Percentiles rank a stretch among this genome's conserved stretches.
Conservation (phyloP, 2,329 filamentous ascomycete genomes). For the Diaporthe citrichinensis region DNA sequence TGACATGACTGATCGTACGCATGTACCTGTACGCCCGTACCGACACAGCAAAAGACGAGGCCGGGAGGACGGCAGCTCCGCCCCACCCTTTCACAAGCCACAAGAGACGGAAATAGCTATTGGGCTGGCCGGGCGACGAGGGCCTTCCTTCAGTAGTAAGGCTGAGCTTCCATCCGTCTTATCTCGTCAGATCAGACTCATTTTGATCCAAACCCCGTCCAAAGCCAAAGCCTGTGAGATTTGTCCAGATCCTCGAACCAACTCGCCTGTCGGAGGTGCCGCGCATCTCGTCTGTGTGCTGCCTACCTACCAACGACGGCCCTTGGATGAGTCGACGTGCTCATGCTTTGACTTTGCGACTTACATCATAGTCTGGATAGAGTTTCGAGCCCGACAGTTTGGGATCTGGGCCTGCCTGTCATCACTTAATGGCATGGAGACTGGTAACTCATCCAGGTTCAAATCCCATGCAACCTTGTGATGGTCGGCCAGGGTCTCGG, state of each 20-base stretch:
- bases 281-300: background rate
- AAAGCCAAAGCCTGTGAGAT: background rate
- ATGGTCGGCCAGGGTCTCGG: background rate
- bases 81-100: constrained; percentile 28
- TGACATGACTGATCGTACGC: background rate
- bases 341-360: constrained; percentile 22
- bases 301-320: background rate
- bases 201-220: background rate
- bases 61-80: constrained; percentile 29
- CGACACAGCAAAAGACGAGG: background rate
- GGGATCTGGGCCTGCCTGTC: constrained; percentile 11
- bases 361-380: constrained; percentile 29
- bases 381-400: constrained; percentile 27
- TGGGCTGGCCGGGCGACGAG: constrained; percentile 12
- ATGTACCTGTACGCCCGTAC: background rate
- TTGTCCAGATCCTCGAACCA: background rate
- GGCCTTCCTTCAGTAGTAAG: constrained; percentile 22
- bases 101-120: constrained; percentile 18
- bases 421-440: constrained; percentile 4
- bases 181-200: constrained; percentile 12
- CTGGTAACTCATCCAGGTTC: background rate
- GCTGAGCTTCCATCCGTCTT: constrained; percentile 18
- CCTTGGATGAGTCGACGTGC: background rate
- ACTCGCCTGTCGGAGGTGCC: background rate
- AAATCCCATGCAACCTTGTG: background rate